phyloP scores from a whole-genome alignment of 2,329 filamentous ascomycete genomes.

The Aureobasidium sp. region DNA sequence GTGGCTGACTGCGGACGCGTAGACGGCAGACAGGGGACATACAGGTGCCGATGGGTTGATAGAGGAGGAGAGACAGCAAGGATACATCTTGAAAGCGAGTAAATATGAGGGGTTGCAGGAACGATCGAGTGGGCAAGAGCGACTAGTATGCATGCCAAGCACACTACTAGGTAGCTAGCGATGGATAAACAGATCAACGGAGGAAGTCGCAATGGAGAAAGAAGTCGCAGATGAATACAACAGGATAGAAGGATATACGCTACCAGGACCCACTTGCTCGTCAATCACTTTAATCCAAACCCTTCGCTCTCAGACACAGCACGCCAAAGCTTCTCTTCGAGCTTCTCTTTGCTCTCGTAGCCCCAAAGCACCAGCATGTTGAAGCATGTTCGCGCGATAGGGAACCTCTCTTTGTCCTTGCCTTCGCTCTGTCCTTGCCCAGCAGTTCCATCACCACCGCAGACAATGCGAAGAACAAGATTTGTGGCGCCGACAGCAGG shows the following conservation, averaged over 20 bases:
- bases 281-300: conserved; percentile 70
- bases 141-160: neutral
- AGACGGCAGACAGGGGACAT: neutral
- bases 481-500: conserved; percentile 80
- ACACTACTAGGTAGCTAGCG: neutral
- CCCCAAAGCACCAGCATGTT: conserved; percentile 73
- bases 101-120: neutral
- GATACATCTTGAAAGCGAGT: neutral
- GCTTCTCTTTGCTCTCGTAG: conserved; percentile 58
- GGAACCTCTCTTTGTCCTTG: conserved; percentile 66
- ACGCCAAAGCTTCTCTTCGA: conserved; percentile 70
- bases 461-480: conserved; percentile 67
- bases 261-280: neutral
- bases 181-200: neutral
- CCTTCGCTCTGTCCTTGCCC: conserved; percentile 5
- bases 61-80: neutral
- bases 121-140: neutral
- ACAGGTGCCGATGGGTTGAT: neutral
- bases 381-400: conserved; percentile 85
- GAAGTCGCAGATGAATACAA: neutral
- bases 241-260: conserved; percentile 2
- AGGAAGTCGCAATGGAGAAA: neutral
- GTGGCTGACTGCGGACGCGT: neutral
- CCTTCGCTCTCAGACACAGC: conserved; percentile 88
- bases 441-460: conserved; percentile 55